Percentiles rank a stretch among this genome's conserved stretches.
Evolutionary conservation across 2,329 filamentous ascomycete species (phyloP).

Genomic region (Botrytis sinoallii): DNA sequence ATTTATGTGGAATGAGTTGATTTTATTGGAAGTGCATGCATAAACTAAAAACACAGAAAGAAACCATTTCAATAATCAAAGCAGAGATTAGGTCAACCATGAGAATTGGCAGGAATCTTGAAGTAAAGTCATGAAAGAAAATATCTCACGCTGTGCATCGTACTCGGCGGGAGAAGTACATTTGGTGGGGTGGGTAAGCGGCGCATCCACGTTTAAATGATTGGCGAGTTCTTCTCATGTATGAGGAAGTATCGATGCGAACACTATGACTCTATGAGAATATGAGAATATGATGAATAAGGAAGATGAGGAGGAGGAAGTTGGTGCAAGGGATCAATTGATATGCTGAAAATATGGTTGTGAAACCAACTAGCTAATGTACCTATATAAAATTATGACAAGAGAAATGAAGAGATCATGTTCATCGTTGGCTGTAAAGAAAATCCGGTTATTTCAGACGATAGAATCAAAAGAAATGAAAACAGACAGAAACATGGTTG

Average conservation of each 20-base stretch:
- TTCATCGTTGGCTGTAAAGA: neutral
- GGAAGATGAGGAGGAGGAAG: accelerated
- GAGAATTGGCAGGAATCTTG: no score
- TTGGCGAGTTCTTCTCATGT: neutral
- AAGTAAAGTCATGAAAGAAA: no score
- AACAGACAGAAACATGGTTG: neutral
- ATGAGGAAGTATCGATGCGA: neutral
- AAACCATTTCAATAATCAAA: no score
- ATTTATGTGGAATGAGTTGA: no score
- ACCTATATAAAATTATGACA: neutral
- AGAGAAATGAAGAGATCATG: neutral
- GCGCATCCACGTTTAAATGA: neutral
- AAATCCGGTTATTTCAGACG: neutral
- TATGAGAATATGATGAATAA: neutral
- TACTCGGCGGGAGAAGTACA: neutral
- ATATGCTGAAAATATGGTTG: neutral
- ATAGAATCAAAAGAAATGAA: neutral
- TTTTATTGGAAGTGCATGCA: no score
- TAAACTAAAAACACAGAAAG: no score
- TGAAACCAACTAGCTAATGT: neutral
- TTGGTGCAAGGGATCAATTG: neutral
- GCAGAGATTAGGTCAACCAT: no score
- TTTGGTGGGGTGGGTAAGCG: neutral
- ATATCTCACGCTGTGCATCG: no score
- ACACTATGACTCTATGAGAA: neutral